Conservation (phyloP, 2,329 filamentous ascomycete genomes). For the Neurospora sp. region DNA sequence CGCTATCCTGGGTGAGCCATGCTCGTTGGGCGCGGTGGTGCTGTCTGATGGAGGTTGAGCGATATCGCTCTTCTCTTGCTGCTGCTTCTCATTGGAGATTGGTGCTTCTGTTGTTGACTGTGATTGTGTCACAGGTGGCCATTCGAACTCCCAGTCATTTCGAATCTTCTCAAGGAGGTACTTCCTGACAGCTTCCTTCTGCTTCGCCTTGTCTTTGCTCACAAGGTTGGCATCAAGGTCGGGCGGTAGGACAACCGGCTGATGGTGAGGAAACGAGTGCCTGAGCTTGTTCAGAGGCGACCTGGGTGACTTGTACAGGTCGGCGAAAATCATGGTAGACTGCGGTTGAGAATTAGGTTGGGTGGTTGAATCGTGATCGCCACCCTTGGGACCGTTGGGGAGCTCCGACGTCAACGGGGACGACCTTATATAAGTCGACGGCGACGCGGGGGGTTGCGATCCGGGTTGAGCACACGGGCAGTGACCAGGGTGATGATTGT, state of each 20-base stretch:
- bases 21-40: background rate
- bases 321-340: slow-evolving; percentile 47
- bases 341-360: slow-evolving; percentile 7
- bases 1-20: slow-evolving; percentile 1
- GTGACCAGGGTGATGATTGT: background rate
- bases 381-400: slow-evolving; percentile 12
- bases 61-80: slow-evolving; percentile 1
- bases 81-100: background rate
- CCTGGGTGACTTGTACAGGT: slow-evolving; percentile 47
- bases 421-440: slow-evolving; percentile 16
- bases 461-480: background rate
- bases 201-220: slow-evolving; percentile 51
- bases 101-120: background rate
- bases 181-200: slow-evolving; percentile 52
- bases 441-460: background rate
- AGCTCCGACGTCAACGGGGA: slow-evolving; percentile 3
- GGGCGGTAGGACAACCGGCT: slow-evolving; percentile 21
- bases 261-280: slow-evolving; percentile 23
- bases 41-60: slow-evolving; percentile 1
- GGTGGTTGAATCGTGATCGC: slow-evolving; percentile 13
- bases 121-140: slow-evolving; percentile 31
- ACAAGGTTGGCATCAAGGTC: slow-evolving; percentile 52
- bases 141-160: slow-evolving; percentile 51
- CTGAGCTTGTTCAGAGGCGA: slow-evolving; percentile 44
- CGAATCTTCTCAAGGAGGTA: slow-evolving; percentile 45